Conservation (phyloP, 495 filamentous ascomycete genomes). For the Hyphodiscus hymeniophilus region DNA sequence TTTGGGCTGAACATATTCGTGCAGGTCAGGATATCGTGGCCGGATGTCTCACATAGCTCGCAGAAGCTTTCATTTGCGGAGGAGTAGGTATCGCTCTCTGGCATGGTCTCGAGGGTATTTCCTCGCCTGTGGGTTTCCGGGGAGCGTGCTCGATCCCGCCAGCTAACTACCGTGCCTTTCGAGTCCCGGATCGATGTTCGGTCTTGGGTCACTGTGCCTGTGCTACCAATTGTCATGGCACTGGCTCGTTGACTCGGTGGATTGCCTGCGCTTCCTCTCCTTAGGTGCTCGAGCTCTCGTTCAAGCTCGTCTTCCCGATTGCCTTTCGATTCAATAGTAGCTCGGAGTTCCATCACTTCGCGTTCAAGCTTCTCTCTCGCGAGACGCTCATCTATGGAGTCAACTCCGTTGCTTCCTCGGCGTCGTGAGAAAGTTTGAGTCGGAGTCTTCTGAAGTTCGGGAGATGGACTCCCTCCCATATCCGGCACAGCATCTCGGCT, state of each 20-base stretch:
- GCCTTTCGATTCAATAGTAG: constrained; percentile 58
- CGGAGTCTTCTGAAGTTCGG: constrained; percentile 34
- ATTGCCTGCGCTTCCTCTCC: constrained; percentile 29
- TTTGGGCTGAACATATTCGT: constrained; percentile 70
- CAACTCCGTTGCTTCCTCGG: constrained; percentile 27
- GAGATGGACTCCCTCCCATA: constrained; percentile 19
- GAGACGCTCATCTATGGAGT: constrained; percentile 50
- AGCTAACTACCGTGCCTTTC: constrained; percentile 46
- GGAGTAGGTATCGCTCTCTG: constrained; percentile 64
- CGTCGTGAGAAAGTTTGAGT: constrained; percentile 30
- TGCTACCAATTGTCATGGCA: constrained; percentile 41
- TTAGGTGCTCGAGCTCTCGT: constrained; percentile 68
- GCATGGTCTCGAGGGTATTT: constrained; percentile 48
- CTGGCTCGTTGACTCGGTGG: constrained; percentile 33
- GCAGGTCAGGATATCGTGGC: constrained; percentile 90
- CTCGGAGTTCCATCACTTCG: constrained; percentile 68
- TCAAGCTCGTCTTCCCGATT: constrained; percentile 84
- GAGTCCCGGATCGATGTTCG: constrained; percentile 45
- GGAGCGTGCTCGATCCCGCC: constrained; percentile 28
- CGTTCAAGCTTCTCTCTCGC: constrained; percentile 59
- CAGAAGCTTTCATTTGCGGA: constrained; percentile 80
- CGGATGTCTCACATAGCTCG: constrained; percentile 90
- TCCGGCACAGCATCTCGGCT: constrained; percentile 49
- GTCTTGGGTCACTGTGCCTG: constrained; percentile 40
- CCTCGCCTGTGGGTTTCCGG: constrained; percentile 37